These are phyloP conservation scores for Hortiboletus campestris DNA, from an alignment of 768 basidiomycete genomes.

Conservation along the genomic window DNA sequence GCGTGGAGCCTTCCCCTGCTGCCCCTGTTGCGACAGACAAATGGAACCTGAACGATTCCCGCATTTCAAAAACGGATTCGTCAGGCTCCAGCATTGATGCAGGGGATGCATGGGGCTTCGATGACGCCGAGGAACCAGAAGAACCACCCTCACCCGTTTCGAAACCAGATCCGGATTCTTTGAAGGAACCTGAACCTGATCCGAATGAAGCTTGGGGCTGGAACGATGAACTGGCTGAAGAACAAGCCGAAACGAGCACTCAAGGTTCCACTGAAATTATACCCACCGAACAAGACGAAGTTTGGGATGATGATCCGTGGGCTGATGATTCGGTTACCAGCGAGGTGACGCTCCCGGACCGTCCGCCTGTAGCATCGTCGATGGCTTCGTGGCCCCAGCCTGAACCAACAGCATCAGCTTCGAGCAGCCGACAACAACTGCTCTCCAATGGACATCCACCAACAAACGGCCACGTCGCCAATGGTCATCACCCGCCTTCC, in stretches of 20 bases:
- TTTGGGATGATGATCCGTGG: slow-evolving; percentile 76
- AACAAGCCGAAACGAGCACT: slow-evolving; percentile 26
- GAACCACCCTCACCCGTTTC: slow-evolving; percentile 7
- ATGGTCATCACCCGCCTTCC: slow-evolving; percentile 13
- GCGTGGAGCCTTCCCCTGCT: not conserved
- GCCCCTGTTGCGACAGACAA: slow-evolving; percentile 33
- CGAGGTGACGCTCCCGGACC: slow-evolving; percentile 26
- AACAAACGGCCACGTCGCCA: slow-evolving; percentile 23
- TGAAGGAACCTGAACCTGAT: slow-evolving; percentile 34
- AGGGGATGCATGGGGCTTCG: slow-evolving; percentile 51
- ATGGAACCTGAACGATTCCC: slow-evolving; percentile 47
- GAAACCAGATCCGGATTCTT: slow-evolving; percentile 19
- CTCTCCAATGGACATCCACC: slow-evolving; percentile 12
- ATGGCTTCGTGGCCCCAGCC: slow-evolving; percentile 31
- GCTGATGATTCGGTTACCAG: slow-evolving; percentile 41
- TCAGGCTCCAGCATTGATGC: slow-evolving; percentile 25
- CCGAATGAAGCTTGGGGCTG: slow-evolving; percentile 73
- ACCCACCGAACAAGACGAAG: slow-evolving; percentile 41
- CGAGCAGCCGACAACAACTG: slow-evolving; percentile 58
- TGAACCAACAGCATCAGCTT: slow-evolving; percentile 40
- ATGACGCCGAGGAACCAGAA: slow-evolving; percentile 41
- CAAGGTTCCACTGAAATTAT: slow-evolving; percentile 8
- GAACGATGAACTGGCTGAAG: slow-evolving; percentile 48
- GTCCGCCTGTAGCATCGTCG: slow-evolving; percentile 26
- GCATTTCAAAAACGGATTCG: slow-evolving; percentile 25